A percentile compares a stretch with the other conserved stretches of the same genome.
These are phyloP conservation scores for Ogataea thermomethanolica DNA, from an alignment of 805 yeast species.

Conservation along the genomic window DNA sequence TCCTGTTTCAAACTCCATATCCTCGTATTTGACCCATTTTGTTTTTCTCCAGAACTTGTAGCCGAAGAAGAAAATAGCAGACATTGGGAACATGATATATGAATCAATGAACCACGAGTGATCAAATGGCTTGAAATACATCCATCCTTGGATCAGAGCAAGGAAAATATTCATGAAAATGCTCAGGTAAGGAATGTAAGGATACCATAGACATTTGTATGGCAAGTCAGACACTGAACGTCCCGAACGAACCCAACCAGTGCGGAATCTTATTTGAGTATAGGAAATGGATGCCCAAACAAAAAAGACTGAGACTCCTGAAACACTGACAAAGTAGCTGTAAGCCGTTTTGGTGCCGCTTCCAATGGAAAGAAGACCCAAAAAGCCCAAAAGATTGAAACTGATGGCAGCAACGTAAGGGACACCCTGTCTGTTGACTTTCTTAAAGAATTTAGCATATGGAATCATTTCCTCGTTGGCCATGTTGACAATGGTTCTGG, in stretches of 20 bases:
- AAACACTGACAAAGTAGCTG: conserved; percentile 54
- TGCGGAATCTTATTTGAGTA: conserved; percentile 55
- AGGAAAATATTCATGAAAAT: conserved; percentile 48
- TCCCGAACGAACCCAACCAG: conserved; percentile 42
- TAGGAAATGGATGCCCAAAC: conserved; percentile 64
- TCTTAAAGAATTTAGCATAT: conserved; percentile 41
- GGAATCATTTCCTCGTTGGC: conserved; percentile 51
- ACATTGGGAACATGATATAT: conserved; percentile 60
- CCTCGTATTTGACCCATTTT: conserved; percentile 23
- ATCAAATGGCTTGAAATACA: conserved; percentile 52
- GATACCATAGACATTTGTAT: conserved; percentile 48
- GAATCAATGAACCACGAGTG: conserved; percentile 56
- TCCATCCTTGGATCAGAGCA: conserved; percentile 65
- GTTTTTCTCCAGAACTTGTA: conserved; percentile 29
- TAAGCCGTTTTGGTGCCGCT: conserved; percentile 62
- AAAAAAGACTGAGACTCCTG: conserved; percentile 65
- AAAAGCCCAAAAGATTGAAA: conserved; percentile 51
- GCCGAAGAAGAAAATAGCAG: conserved; percentile 33
- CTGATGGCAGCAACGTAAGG: conserved; percentile 58
- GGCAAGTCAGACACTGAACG: conserved; percentile 48
- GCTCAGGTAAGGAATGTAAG: conserved; percentile 48
- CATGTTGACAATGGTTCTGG: conserved; percentile 63
- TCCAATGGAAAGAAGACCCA: conserved; percentile 54
- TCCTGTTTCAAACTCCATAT: conserved; percentile 50
- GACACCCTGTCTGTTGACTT: conserved; percentile 56